Evolutionary conservation across 768 basidiomycete species (phyloP).

Genomic region (Boletellus ananiceps): DNA sequence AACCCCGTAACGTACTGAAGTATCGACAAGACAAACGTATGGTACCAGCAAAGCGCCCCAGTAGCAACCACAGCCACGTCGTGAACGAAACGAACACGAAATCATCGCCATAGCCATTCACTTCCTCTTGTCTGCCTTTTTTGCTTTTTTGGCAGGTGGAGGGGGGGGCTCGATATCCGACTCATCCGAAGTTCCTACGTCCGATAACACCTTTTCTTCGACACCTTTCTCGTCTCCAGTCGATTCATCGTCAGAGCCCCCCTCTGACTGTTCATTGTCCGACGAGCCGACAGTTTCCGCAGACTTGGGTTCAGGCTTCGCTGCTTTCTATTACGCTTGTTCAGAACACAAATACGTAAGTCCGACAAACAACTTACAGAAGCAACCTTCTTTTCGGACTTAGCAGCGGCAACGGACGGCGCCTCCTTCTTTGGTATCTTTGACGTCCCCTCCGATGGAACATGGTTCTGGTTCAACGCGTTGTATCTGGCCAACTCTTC

Average conservation of each 20-base stretch:
- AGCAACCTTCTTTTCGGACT: constrained; percentile 23
- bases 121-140: constrained; percentile 26
- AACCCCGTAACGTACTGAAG: constrained; percentile 22
- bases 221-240: constrained; percentile 23
- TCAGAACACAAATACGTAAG: constrained; percentile 16
- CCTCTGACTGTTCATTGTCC: constrained; percentile 31
- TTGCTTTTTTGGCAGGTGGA: constrained; percentile 29
- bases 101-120: constrained; percentile 9
- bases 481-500: constrained; percentile 64
- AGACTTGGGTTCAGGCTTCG: constrained; percentile 23
- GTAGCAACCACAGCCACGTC: constrained; percentile 4
- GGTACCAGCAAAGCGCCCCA: constrained; percentile 15
- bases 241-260: constrained; percentile 20
- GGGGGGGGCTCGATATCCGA: constrained; percentile 27
- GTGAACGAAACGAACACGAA: constrained; percentile 7
- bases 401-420: constrained; percentile 30
- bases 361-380: constrained; percentile 15
- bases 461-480: constrained; percentile 45
- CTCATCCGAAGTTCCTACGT: constrained; percentile 22
- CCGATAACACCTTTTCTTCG: constrained; percentile 22
- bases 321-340: constrained; percentile 19
- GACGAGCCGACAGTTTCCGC: constrained; percentile 24
- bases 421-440: constrained; percentile 24
- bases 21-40: constrained; percentile 26
- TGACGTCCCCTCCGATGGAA: constrained; percentile 43